Evolutionary conservation across 2,329 filamentous ascomycete species (phyloP), one percentile per base, ranked within the genome.

Genomic region (Pseudogymnoascus sp.): DNA sequence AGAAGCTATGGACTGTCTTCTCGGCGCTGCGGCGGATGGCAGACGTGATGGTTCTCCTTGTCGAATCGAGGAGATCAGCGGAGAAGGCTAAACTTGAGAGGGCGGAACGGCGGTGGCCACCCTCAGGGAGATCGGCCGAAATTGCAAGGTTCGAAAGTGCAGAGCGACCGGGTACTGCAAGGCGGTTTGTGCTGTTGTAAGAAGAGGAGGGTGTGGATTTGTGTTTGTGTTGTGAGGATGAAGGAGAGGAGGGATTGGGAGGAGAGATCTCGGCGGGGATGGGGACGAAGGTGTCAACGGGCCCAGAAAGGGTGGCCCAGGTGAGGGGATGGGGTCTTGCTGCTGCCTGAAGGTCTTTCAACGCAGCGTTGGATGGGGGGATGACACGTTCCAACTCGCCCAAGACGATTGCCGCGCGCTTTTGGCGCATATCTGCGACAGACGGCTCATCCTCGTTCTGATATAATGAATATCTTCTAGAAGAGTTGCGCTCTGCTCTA

Each of bases 341-440:
- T 30, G 45, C 4, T 52, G 25, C 45, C 7, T n/a, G n/a, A 14
- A 52, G 45, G 3, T 30, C 25, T 16, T 19, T 3, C 25, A 52
- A 52, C 12, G n/a, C 45, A 52, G 25, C 30, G 8, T 30, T 52
- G 8, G 45, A 52, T 30, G 45, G 45, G 8, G 45, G 45, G 1
- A 52, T 52, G 45, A 52, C 45, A 30, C 45, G 45, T 33, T 52
- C 45, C 45, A 52, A 19, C 25, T 52, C 45, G 25, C 45, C 45
- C 45, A 19, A 12, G n/a, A 30, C n/a, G 8, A 52, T 52, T 6
- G 45, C 45, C n/a, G n/a, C 45, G 45, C 25, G 45, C 25, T 52
- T 52, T 52, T 19, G 25, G n/a, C 45, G 45, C 45, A 52, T 33
- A 4, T 52, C 25, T 19, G n/a, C 25, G 8, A 52, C 23, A 19